Percentiles rank a stretch among this genome's conserved stretches.
Evolutionary conservation across 345 rosid genomes (phyloP).

Genomic region (Stellera chamaejasme): DNA sequence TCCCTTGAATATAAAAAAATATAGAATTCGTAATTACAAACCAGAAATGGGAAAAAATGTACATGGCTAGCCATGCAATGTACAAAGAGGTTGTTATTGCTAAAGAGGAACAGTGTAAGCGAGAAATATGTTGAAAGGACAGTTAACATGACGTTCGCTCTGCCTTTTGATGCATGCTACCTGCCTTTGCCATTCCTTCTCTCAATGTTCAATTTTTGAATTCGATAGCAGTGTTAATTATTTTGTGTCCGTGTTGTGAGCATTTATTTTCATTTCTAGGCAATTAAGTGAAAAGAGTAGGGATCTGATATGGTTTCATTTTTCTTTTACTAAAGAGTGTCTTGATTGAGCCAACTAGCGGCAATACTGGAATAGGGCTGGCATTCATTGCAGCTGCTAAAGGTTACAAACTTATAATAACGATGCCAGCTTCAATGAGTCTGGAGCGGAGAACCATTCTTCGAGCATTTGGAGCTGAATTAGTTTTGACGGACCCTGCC

Average conservation of each 20-base stretch:
- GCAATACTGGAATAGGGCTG: slow-evolving; percentile 65
- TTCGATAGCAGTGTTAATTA: too few species aligned
- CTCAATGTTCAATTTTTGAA: too few species aligned
- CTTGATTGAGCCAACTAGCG: slow-evolving; percentile 69
- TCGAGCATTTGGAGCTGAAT: slow-evolving; percentile 71
- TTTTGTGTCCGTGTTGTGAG: neutral
- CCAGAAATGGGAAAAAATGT: too few species aligned
- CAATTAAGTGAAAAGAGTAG: neutral
- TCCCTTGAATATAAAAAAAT: too few species aligned
- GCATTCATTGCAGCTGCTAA: slow-evolving; percentile 76
- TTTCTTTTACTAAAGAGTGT: slow-evolving; percentile 40
- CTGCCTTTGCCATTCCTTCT: too few species aligned
- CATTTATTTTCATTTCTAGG: neutral
- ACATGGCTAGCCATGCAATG: too few species aligned
- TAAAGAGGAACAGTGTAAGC: too few species aligned
- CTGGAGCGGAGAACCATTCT: slow-evolving; percentile 81
- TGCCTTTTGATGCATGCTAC: too few species aligned
- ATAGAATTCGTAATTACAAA: too few species aligned
- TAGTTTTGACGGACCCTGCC: slow-evolving; percentile 64
- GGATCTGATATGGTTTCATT: slow-evolving; percentile 8
- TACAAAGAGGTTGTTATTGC: too few species aligned
- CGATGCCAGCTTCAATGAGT: slow-evolving; percentile 83
- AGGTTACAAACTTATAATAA: slow-evolving; percentile 60
- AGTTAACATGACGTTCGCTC: too few species aligned
- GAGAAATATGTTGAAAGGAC: too few species aligned